phyloP scores from a whole-genome alignment of 129 eudicot species.

The Heracleum sosnowskyi region DNA sequence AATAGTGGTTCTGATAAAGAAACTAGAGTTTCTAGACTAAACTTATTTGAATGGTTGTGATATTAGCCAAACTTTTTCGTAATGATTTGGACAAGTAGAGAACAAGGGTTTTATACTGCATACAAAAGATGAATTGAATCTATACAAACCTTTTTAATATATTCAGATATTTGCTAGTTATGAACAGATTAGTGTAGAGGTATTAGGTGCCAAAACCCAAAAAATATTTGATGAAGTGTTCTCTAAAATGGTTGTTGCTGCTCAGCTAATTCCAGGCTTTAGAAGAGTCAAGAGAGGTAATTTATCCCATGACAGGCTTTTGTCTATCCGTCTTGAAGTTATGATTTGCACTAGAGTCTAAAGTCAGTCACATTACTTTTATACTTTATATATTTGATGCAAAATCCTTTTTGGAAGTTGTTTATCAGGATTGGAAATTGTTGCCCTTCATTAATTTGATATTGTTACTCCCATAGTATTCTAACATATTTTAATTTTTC shows the following conservation, averaged over 20 bases:
- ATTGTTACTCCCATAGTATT: background rate
- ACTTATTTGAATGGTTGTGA: too few species aligned
- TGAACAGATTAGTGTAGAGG: conserved; percentile 23
- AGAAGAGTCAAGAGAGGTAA: conserved; percentile 31
- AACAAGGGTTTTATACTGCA: too few species aligned
- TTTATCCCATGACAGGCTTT: background rate
- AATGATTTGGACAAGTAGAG: too few species aligned
- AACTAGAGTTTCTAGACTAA: too few species aligned
- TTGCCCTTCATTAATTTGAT: background rate
- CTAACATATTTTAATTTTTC: conserved; percentile 1
- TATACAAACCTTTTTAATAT: too few species aligned
- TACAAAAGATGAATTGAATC: too few species aligned
- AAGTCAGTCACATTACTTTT: background rate
- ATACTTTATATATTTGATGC: background rate
- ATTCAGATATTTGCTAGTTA: background rate
- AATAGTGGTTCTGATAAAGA: too few species aligned
- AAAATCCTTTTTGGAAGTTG: background rate
- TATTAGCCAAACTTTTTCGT: too few species aligned
- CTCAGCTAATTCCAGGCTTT: conserved; percentile 36
- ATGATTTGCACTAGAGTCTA: too few species aligned
- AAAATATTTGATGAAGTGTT: conserved; percentile 24
- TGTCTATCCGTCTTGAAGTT: background rate
- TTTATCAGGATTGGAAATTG: background rate
- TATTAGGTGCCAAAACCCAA: conserved; percentile 21
- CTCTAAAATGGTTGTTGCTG: conserved; percentile 32